Percentiles rank a stretch among this genome's conserved stretches.
These are phyloP conservation scores for Ascochyta fabae DNA, from an alignment of 2,329 filamentous ascomycete species.

Conservation along the genomic window DNA sequence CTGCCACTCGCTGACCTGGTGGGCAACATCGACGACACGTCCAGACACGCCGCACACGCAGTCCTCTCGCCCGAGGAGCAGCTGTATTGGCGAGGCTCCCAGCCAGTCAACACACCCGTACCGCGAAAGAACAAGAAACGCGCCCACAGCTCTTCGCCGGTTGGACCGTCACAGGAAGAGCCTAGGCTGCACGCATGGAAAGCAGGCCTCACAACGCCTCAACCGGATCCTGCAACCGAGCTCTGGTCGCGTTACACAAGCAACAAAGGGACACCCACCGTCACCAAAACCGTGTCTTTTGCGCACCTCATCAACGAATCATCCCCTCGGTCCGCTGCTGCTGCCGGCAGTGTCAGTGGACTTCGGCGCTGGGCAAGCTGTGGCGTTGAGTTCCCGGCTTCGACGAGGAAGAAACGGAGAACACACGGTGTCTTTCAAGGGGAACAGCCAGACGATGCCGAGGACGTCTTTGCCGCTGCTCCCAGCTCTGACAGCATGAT, in stretches of 20 bases:
- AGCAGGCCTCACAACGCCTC: conserved; percentile 50
- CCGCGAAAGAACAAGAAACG: conserved; percentile 53
- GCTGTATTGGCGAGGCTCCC: conserved; percentile 63
- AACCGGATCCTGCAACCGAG: conserved; percentile 55
- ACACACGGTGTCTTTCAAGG: conserved; percentile 43
- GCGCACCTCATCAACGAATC: conserved; percentile 54
- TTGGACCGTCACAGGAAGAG: conserved; percentile 50
- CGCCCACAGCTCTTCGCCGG: conserved; percentile 56
- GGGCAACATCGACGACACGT: conserved; percentile 64
- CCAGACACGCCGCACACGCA: conserved; percentile 55
- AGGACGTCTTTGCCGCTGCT: conserved; percentile 39
- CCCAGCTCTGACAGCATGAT: conserved; percentile 42
- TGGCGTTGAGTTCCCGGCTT: conserved; percentile 56
- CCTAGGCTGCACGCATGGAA: conserved; percentile 31
- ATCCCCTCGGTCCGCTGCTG: conserved; percentile 54
- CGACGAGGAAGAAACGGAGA: conserved; percentile 51
- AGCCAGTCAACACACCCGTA: conserved; percentile 52
- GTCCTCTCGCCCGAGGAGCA: conserved; percentile 66
- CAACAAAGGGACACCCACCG: conserved; percentile 46
- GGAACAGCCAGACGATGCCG: conserved; percentile 28
- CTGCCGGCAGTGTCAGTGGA: conserved; percentile 54
- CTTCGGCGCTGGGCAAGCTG: conserved; percentile 59
- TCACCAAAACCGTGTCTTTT: conserved; percentile 49
- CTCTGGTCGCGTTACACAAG: conserved; percentile 56
- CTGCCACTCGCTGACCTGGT: conserved; percentile 67